These are phyloP conservation scores for Pseudovirgaria hyperparasitica DNA, from an alignment of 2,329 filamentous ascomycete species.

Conservation along the genomic window DNA sequence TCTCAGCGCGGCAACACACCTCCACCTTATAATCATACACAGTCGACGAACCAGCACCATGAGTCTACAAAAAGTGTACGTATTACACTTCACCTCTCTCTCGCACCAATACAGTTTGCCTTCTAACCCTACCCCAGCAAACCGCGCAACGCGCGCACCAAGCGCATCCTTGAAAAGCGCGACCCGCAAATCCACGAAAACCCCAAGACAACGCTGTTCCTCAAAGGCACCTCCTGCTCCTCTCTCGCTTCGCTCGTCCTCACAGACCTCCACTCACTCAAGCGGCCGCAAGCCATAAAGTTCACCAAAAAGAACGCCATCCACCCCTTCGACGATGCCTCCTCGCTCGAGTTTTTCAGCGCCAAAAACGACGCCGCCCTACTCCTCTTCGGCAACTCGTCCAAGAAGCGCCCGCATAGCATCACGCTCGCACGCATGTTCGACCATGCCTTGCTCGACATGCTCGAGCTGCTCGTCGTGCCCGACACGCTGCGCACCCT, in stretches of 20 bases:
- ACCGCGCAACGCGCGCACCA: constrained; percentile 75
- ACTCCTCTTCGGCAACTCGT: constrained; percentile 70
- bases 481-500: constrained; percentile 57
- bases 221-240: constrained; percentile 76
- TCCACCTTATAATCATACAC: too few relatives aligned
- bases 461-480: constrained; percentile 83
- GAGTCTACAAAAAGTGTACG: too few relatives aligned
- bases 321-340: constrained; percentile 83
- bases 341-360: constrained; percentile 86
- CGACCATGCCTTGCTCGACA: constrained; percentile 78
- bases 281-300: constrained; percentile 72
- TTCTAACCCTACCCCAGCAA: constrained; percentile 32
- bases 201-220: constrained; percentile 77
- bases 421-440: constrained; percentile 76
- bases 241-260: constrained; percentile 73
- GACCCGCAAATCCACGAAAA: constrained; percentile 84
- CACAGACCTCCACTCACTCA: constrained; percentile 72
- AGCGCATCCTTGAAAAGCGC: constrained; percentile 86
- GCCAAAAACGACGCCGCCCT: constrained; percentile 90
- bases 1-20: too few relatives aligned
- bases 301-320: constrained; percentile 97
- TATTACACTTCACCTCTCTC: too few relatives aligned
- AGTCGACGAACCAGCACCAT: too few relatives aligned
- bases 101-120: too few relatives aligned
- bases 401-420: constrained; percentile 91